Percentiles rank a stretch among this genome's conserved stretches.
Conservation (phyloP, 1,284 basidiomycete species). For the Cryptococcus sp. region DNA sequence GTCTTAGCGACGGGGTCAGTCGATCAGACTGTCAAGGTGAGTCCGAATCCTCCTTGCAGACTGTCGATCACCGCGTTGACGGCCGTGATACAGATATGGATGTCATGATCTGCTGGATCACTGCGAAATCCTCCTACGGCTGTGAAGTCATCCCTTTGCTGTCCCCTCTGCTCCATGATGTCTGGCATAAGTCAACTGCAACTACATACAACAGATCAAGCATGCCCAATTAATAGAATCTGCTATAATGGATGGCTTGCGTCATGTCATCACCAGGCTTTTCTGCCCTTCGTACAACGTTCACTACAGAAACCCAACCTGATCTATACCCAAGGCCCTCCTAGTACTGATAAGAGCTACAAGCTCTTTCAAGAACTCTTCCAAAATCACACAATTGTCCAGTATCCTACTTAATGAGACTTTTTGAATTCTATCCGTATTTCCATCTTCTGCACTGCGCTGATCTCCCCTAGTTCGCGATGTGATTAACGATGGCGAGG, state of each 20-base stretch:
- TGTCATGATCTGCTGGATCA: slow-evolving; percentile 4
- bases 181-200: neutral
- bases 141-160: no score
- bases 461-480: neutral
- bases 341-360: slow-evolving; percentile 83
- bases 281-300: neutral
- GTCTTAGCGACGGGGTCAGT: slow-evolving; percentile 79
- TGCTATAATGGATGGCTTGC: neutral
- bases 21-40: slow-evolving; percentile 63
- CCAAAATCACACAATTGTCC: slow-evolving; percentile 93
- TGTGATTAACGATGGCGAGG: neutral
- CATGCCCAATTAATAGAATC: neutral
- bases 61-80: neutral
- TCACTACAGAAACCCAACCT: slow-evolving; percentile 34
- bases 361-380: slow-evolving; percentile 94
- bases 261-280: neutral
- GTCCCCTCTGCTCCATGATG: no score
- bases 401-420: slow-evolving; percentile 51
- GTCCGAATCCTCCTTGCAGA: slow-evolving; percentile 1
- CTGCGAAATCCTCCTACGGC: neutral
- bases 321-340: slow-evolving; percentile 82
- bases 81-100: slow-evolving; percentile 13
- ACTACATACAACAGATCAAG: neutral
- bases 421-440: slow-evolving; percentile 22
- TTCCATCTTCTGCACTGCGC: slow-evolving; percentile 60